Base-by-base conservation (phyloP, 139 green algal species). In the Pedinophyceae sp. region DNA sequence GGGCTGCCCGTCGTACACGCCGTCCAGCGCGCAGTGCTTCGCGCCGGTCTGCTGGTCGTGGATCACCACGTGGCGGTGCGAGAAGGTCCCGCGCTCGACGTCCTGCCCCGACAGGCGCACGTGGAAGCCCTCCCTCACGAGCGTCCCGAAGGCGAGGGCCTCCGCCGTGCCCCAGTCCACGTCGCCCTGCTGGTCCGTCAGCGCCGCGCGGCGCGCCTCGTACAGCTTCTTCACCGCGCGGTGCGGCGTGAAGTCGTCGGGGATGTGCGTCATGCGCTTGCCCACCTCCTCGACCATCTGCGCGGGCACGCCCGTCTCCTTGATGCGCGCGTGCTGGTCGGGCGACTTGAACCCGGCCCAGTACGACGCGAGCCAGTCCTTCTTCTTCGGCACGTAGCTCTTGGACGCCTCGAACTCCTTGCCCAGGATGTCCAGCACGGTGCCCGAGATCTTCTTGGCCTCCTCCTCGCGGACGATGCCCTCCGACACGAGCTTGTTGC, bases 101-200 rank as follows among this genome's bases (percentile, higher is more conserved):
- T 81, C 74, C 72, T 98, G 90, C 27, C 91, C 91, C 48, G 68
- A 87, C 58, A 98, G 73, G 25, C 91, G 73, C 65, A 98, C 86
- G 66, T 98, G 88, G 71, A 96, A 96, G 60, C 90, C 89, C 76
- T 97, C 89, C 6, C 66, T 65, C 30, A 97, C 59, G 48, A 94
- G 75, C 15, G 87, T 93, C 34, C 76, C 89, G 67, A 95, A 98
- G 3, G 90, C 90, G 23, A 98, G 78, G 15, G 86, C 85, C 73
- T 98, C 90, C 1, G 84, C 89, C 57, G 83, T 86, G 20, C 66
- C 90, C 88, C 89, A 98, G 71, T 96, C 88, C 2, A 96, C 58
- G 41, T 85, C 61, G 13, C 65, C 34, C 59, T 68, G 55, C 56
- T 67, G 77, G 1, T 52, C 70, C 48, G 87, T 76, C 6, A 96